Evolutionary conservation across 306 rosid species (phyloP).

Genomic region (Pterocarpus santalinus): DNA sequence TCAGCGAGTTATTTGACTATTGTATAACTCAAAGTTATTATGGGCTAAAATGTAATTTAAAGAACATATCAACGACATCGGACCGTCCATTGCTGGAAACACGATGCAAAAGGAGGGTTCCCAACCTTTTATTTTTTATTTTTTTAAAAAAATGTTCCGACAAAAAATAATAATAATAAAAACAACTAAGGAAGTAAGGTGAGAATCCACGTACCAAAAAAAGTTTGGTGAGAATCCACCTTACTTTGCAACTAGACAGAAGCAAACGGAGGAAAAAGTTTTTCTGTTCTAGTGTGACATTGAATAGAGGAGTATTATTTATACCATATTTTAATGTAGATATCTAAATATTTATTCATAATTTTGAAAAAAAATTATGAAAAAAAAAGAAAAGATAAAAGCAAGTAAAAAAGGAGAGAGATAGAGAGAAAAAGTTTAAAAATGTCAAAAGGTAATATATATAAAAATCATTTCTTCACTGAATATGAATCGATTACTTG

Average conservation of each 20-base stretch:
- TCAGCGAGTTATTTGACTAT: background rate
- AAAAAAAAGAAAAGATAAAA: too few relatives aligned
- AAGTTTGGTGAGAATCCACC: background rate
- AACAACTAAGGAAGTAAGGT: background rate
- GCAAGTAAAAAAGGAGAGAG: too few relatives aligned
- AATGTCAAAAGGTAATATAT: too few relatives aligned
- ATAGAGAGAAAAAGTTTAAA: too few relatives aligned
- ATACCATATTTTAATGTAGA: too few relatives aligned
- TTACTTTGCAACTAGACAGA: too few relatives aligned
- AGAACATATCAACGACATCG: background rate
- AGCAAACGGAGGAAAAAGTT: background rate
- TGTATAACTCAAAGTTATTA: background rate
- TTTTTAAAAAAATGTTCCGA: background rate
- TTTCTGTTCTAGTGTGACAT: background rate
- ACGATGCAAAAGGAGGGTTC: constrained; percentile 1
- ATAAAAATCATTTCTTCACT: too few relatives aligned
- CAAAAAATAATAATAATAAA: background rate
- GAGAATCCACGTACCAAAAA: too few relatives aligned
- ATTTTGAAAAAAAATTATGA: too few relatives aligned
- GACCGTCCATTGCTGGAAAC: background rate
- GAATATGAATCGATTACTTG: background rate
- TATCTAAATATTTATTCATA: too few relatives aligned
- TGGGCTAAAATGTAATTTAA: background rate
- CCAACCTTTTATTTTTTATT: background rate
- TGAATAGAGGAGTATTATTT: too few relatives aligned